These are phyloP conservation scores for Ceratocystis cacaofunesta DNA, from an alignment of 2,329 filamentous ascomycete genomes.

Conservation along the genomic window DNA sequence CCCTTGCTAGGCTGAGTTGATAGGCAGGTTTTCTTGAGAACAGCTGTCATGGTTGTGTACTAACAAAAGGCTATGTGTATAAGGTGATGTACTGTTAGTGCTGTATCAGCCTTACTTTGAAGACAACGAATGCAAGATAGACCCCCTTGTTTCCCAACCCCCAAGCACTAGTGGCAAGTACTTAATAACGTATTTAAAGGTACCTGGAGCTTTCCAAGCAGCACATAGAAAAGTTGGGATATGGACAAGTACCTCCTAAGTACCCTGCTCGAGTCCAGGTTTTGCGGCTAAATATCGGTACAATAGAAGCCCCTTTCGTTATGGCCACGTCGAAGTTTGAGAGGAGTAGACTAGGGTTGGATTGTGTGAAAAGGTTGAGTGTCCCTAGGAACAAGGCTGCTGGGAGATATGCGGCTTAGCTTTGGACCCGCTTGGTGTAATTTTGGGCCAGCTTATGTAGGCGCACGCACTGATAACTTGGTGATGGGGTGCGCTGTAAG, in stretches of 20 bases:
- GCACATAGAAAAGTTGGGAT: not conserved
- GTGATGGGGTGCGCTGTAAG: not conserved
- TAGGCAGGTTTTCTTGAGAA: not conserved
- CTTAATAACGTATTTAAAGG: not conserved
- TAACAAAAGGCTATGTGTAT: not conserved
- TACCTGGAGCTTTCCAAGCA: not conserved
- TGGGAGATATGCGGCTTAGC: not conserved
- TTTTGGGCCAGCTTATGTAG: not conserved
- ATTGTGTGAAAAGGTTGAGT: not conserved
- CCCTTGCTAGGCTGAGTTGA: not conserved
- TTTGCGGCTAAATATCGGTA: constrained; percentile 4
- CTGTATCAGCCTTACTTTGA: not conserved
- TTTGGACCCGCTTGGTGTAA: not conserved
- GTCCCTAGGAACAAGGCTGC: constrained; percentile 4
- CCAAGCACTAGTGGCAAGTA: constrained; percentile 8
- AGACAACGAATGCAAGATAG: not conserved
- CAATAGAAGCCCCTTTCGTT: constrained; percentile 6
- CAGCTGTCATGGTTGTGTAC: constrained; percentile 10
- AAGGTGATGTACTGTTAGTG: constrained; percentile 2
- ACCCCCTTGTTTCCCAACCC: constrained; percentile 15
- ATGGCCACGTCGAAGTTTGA: constrained; percentile 16
- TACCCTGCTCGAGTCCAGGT: not conserved
- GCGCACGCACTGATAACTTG: not conserved
- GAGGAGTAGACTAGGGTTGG: not conserved
- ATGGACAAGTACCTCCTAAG: constrained; percentile 2